These are phyloP conservation scores for Fusarium longipes DNA, from an alignment of 2,329 filamentous ascomycete species.

Conservation along the genomic window DNA sequence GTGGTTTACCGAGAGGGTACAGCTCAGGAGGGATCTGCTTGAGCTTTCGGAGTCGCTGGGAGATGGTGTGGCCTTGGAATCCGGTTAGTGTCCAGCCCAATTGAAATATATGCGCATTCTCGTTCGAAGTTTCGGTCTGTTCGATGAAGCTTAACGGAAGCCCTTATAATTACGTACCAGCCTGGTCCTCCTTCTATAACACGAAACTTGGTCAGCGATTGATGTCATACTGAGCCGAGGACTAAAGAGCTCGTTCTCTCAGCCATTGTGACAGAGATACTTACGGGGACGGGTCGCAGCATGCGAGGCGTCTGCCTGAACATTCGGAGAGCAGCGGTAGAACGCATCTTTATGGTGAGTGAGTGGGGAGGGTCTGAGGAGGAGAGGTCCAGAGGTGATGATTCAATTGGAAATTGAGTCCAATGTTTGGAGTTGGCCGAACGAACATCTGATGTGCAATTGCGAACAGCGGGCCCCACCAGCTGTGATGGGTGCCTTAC, in stretches of 20 bases:
- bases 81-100: slow-evolving; percentile 40
- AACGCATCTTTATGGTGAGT: slow-evolving; percentile 66
- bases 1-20: slow-evolving; percentile 83
- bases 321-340: slow-evolving; percentile 74
- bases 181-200: slow-evolving; percentile 72
- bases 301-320: slow-evolving; percentile 73
- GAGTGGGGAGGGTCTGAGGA: slow-evolving; percentile 47
- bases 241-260: slow-evolving; percentile 39
- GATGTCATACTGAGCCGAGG: slow-evolving; percentile 39
- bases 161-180: slow-evolving; percentile 63
- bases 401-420: slow-evolving; percentile 50
- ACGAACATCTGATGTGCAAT: slow-evolving; percentile 53
- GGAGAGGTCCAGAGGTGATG: slow-evolving; percentile 45
- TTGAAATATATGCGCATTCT: slow-evolving; percentile 28
- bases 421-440: slow-evolving; percentile 49
- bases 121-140: slow-evolving; percentile 25
- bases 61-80: slow-evolving; percentile 87
- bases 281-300: slow-evolving; percentile 79
- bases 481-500: slow-evolving; percentile 50
- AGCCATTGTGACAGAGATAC: slow-evolving; percentile 41
- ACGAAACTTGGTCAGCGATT: slow-evolving; percentile 41
- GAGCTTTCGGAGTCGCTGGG: slow-evolving; percentile 90
- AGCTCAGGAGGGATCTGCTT: slow-evolving; percentile 94
- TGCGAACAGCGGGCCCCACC: slow-evolving; percentile 49
- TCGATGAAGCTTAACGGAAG: slow-evolving; percentile 23